Evolutionary conservation across 2,329 filamentous ascomycete genomes (phyloP).

Genomic region (Exophiala spinifera): DNA sequence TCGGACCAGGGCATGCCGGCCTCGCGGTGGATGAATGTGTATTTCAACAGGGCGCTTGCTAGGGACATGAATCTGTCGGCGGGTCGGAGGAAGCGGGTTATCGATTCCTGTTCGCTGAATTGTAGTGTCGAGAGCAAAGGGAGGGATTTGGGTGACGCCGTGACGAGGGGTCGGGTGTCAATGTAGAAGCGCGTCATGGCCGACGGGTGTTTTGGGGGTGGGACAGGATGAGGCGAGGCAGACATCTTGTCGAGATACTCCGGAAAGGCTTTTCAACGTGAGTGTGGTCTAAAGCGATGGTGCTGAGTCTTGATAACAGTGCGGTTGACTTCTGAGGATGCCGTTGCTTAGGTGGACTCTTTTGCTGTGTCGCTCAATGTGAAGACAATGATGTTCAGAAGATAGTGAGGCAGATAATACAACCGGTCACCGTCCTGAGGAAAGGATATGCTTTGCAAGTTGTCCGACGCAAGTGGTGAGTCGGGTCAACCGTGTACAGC

Average conservation of each 20-base stretch:
- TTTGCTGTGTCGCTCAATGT: too few relatives aligned
- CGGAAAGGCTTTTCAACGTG: too few relatives aligned
- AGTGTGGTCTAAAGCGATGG: too few relatives aligned
- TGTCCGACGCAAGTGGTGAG: too few relatives aligned
- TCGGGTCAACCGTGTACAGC: too few relatives aligned
- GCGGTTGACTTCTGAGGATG: too few relatives aligned
- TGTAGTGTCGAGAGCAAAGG: constrained; percentile 42
- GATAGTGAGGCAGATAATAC: too few relatives aligned
- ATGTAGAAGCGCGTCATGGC: constrained; percentile 44
- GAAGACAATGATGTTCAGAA: too few relatives aligned
- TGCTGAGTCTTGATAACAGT: too few relatives aligned
- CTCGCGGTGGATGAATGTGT: constrained; percentile 55
- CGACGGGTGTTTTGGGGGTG: constrained; percentile 1
- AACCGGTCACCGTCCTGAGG: too few relatives aligned
- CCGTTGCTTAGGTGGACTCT: too few relatives aligned
- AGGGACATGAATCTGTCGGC: constrained; percentile 60
- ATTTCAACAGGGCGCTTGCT: constrained; percentile 60
- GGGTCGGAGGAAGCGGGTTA: constrained; percentile 51
- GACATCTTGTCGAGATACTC: neutral
- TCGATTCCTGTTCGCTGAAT: constrained; percentile 49
- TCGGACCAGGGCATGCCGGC: constrained; percentile 56
- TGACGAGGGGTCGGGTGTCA: constrained; percentile 39
- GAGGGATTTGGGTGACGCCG: constrained; percentile 30
- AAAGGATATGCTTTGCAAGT: too few relatives aligned
- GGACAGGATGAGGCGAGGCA: constrained; percentile 5